These are phyloP conservation scores for Tetracladium setigerum DNA, from an alignment of 495 filamentous ascomycete species.

Conservation along the genomic window DNA sequence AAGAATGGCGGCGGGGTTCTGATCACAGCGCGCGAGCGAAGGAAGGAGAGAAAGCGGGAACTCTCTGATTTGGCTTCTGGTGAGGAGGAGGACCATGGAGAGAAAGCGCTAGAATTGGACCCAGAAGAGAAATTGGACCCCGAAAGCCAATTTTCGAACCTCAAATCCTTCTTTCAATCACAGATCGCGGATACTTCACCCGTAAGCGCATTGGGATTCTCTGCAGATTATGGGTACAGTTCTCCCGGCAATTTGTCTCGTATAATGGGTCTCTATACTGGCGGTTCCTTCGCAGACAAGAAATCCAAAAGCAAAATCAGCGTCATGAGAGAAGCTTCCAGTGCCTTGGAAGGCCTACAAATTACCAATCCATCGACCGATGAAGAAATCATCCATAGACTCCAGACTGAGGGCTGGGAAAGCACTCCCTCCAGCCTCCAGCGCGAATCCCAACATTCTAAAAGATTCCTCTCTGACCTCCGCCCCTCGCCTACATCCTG, in stretches of 20 bases:
- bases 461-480: constrained; percentile 44
- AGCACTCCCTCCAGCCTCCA: constrained; percentile 45
- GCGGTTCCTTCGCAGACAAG: constrained; percentile 48
- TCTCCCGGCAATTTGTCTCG: constrained; percentile 76
- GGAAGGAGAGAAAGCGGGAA: constrained; percentile 32
- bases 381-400: constrained; percentile 32
- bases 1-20: constrained; percentile 41
- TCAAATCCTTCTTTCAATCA: constrained; percentile 60
- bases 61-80: not conserved
- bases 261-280: constrained; percentile 87
- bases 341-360: constrained; percentile 60
- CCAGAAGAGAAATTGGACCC: constrained; percentile 26
- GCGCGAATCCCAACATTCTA: constrained; percentile 32
- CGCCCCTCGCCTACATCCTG: constrained; percentile 74
- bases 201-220: constrained; percentile 43
- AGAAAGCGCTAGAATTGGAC: constrained; percentile 11
- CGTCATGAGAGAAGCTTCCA: constrained; percentile 71
- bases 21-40: constrained; percentile 23
- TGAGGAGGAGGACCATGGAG: not conserved
- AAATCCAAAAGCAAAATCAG: constrained; percentile 58
- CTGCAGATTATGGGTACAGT: constrained; percentile 55
- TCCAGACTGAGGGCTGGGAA: constrained; percentile 34
- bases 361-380: constrained; percentile 44
- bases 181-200: constrained; percentile 57
- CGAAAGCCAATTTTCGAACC: constrained; percentile 36